phyloP scores from a whole-genome alignment of 148 eudicot species.

The Fagopyrum tataricum region DNA sequence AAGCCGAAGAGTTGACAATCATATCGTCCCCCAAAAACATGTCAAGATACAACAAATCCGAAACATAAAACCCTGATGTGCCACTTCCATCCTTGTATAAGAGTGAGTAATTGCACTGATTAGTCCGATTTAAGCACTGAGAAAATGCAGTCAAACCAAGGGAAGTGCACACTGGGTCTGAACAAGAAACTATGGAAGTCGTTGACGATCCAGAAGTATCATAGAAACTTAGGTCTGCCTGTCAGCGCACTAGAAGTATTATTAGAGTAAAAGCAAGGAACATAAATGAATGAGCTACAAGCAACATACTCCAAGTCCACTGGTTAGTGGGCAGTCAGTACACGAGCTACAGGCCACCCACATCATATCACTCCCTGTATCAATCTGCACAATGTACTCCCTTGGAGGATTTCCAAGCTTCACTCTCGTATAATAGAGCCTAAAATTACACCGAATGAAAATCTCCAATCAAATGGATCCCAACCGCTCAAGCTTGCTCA shows the following conservation, averaged over 20 bases:
- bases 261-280: conserved; percentile 5
- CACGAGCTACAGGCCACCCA: conserved; percentile 91
- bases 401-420: conserved; percentile 89
- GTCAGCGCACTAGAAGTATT: conserved; percentile 21
- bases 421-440: conserved; percentile 83
- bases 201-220: conserved; percentile 69
- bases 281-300: conserved; percentile 9
- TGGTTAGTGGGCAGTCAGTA: conserved; percentile 64
- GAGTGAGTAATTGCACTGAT: conserved; percentile 66
- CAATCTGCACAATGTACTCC: conserved; percentile 96
- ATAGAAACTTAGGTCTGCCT: conserved; percentile 76
- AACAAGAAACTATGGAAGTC: conserved; percentile 58
- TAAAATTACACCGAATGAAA: conserved; percentile 16
- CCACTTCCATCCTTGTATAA: conserved; percentile 94
- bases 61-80: conserved; percentile 68
- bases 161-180: conserved; percentile 62
- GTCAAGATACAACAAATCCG: conserved; percentile 75
- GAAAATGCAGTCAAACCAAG: conserved; percentile 50
- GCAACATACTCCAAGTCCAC: conserved; percentile 80
- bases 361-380: conserved; percentile 91
- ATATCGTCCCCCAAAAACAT: conserved; percentile 55
- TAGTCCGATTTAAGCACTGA: conserved; percentile 50
- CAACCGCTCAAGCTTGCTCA: background rate
- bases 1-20: conserved; percentile 68
- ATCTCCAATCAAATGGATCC: background rate